Base-by-base conservation (phyloP, 352 stramenopile species). In the Pythium guiyangense region DNA sequence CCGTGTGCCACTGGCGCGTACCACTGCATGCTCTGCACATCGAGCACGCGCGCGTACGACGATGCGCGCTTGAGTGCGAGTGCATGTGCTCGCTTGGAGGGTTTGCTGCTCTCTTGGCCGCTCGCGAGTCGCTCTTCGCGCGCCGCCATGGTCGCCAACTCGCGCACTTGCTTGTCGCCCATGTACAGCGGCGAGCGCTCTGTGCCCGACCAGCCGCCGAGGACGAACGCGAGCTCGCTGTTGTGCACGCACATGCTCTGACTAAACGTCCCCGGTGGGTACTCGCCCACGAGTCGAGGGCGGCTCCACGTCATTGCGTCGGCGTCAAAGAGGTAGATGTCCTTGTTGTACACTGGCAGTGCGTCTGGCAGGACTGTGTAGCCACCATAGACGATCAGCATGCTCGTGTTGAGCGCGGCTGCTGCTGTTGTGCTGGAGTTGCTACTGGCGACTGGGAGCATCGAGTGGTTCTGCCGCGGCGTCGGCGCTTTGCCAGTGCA, bases 351-450 rank as follows among this genome's bases (percentile, higher is more conserved):
- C 47, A 77, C 76, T 5, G 79, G 80, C 37, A 88, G 61, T 18
- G 66, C 51, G 6, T 84, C 69, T 0, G 65, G 57, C 3, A 72
- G 48, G 14, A 89, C 74, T 8, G 64, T 71, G 63, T 91, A 93
- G 47, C 90, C 92, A 27, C 90, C 90, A 63, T 88, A 94, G 22
- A 94, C 70, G 42, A 96, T 22, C 17, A 92, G 51, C 12, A 64
- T 59, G 40, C 22, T 46, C 18, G 40, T 20, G 17, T 46, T 46
- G 40, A 46, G 15, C n/a, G n/a, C n/a, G n/a, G n/a, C n/a, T n/a
- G n/a, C n/a, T 22, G 40, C 8, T 22, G 40, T 18, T 46, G 40
- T 14, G 15, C 8, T 9, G 12, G 2, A 4, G 15, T 2, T 22
- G 14, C 15, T 8, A 20, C 15, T 25, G 6, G 40, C 40, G 17